phyloP scores from a whole-genome alignment of 2,329 filamentous ascomycete genomes.

The Periconia digitata region DNA sequence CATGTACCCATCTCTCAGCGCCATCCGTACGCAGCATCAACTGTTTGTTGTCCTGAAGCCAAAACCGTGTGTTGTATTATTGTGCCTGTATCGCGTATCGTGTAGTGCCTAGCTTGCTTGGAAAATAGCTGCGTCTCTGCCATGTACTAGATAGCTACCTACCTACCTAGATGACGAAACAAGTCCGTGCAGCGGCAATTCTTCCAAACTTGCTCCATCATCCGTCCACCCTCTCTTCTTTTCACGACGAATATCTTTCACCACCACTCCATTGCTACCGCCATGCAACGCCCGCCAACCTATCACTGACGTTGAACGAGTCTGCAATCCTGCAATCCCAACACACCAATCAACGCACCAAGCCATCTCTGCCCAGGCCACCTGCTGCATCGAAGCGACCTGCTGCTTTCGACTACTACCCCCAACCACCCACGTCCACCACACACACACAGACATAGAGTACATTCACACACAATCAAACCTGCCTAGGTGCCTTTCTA shows the following conservation, averaged over 20 bases:
- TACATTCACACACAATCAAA: not conserved
- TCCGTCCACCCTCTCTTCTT: not conserved
- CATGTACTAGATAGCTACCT: too few relatives aligned
- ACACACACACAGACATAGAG: not conserved
- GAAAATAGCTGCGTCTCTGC: too few relatives aligned
- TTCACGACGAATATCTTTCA: too few relatives aligned
- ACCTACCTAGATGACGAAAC: slow-evolving; percentile 2
- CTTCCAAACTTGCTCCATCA: not conserved
- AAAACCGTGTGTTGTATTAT: too few relatives aligned
- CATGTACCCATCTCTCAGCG: too few relatives aligned
- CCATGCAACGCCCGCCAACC: too few relatives aligned
- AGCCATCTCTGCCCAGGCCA: slow-evolving; percentile 8
- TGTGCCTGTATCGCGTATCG: too few relatives aligned
- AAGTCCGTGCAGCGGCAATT: not conserved
- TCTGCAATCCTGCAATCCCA: not conserved
- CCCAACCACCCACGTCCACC: slow-evolving; percentile 13
- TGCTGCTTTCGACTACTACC: slow-evolving; percentile 16
- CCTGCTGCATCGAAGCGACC: slow-evolving; percentile 16
- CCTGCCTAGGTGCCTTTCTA: not conserved
- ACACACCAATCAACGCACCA: not conserved
- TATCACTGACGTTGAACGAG: not conserved
- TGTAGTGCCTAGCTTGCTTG: too few relatives aligned
- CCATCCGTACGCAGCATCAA: too few relatives aligned
- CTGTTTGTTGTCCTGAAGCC: too few relatives aligned
- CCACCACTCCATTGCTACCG: too few relatives aligned